These are phyloP conservation scores for Canariomyces notabilis DNA, from an alignment of 2,329 filamentous ascomycete genomes.

Conservation along the genomic window DNA sequence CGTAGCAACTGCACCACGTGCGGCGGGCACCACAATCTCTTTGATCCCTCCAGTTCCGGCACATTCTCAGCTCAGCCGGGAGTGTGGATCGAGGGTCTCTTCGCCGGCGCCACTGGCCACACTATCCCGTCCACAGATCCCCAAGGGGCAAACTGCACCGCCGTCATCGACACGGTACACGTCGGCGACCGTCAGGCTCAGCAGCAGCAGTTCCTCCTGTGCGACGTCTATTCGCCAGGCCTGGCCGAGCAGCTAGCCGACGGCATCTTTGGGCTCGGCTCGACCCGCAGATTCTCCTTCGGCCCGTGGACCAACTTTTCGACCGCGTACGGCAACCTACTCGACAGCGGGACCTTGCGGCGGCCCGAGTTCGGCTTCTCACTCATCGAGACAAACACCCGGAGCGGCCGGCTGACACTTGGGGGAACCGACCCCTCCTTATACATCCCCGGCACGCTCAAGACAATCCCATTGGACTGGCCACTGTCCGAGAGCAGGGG, in stretches of 20 bases:
- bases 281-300: constrained; percentile 11
- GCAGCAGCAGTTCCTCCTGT: constrained; percentile 30
- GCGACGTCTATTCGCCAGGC: constrained; percentile 27
- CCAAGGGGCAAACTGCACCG: constrained; percentile 24
- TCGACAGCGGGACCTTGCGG: constrained; percentile 24
- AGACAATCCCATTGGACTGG: constrained; percentile 24
- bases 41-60: constrained; percentile 27
- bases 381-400: constrained; percentile 18
- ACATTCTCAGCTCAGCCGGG: constrained; percentile 27
- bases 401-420: constrained; percentile 29
- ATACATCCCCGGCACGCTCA: constrained; percentile 27
- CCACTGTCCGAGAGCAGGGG: constrained; percentile 13
- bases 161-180: constrained; percentile 29
- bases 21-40: constrained; percentile 22
- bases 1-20: constrained; percentile 29
- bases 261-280: constrained; percentile 31
- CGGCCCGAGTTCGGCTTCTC: constrained; percentile 29
- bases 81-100: constrained; percentile 16
- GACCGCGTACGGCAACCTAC: constrained; percentile 29
- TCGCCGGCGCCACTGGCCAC: constrained; percentile 26
- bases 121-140: constrained; percentile 24
- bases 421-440: constrained; percentile 30
- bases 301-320: constrained; percentile 4
- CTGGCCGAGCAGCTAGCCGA: constrained; percentile 29
- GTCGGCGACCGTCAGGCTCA: constrained; percentile 23